Evolutionary conservation across 108 stramenopile genomes (phyloP), one percentile per base, ranked within the genome.

Genomic region (Cyclotella cryptica): DNA sequence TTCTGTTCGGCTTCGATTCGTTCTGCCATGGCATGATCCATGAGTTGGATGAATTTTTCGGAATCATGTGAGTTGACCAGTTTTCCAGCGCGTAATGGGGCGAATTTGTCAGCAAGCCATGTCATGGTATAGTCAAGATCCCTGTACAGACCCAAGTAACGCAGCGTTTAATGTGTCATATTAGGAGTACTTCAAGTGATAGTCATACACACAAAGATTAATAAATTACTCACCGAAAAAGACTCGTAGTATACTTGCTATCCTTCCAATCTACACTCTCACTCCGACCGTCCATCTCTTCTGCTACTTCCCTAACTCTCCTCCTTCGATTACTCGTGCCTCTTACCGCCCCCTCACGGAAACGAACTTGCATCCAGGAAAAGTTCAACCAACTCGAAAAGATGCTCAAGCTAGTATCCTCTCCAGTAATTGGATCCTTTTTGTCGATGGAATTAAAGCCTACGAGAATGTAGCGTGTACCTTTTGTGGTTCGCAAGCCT

Each of bases 381-480:
- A 89, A 64, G 21, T 72, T 79, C 6, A 86, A 77, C 85, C 85
- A 89, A 15, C 87, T 88, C 0, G 87, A 72, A 66, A 87, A 89
- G 6, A 74, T 19, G 4, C 76, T 61, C 60, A 88, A 53, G n/a
- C 74, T 81, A 11, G 81, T 89, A 17, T 47, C 15, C n/a, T 61
- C 44, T 21, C 73, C 53, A 0, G 72, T 77, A 15, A 78, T 80
- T 18, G 87, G 88, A 89, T 92, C 87, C n/a, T 83, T 67, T 30
- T 47, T 51, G 46, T 92, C 91, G 26, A 92, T 83, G 10, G 63
- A 51, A 47, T 86, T 71, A 61, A 90, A 92, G 49, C 87, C 88
- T 13, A 92, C 88, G 49, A 92, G 68, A 39, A 92, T 86, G 45
- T 86, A 87, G 24, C 91, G 74, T 8, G 81, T 81, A 7, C 91